Evolutionary conservation across 352 stramenopile genomes (phyloP), one percentile per base, ranked within the genome.

Genomic region (Sclerospora graminicola): DNA sequence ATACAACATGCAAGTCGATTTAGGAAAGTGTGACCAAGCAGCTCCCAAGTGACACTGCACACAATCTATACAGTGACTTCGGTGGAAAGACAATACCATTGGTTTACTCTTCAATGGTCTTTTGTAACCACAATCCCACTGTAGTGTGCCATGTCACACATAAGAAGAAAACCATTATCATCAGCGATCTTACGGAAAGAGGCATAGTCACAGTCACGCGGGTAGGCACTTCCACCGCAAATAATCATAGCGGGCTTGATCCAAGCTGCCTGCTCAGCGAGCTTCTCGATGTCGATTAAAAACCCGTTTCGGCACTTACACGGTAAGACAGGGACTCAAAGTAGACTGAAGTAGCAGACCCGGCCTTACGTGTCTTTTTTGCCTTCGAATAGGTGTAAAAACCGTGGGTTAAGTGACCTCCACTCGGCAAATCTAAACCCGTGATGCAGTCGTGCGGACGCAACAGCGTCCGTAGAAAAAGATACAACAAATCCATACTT

Each of bases 141-240:
- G 73, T 98, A 99, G 72, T 99, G 96, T 5, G 96, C 96, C 96
- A 99, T 99, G 68, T 99, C 96, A 61, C 95, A 98, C 82, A 99
- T 97, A 18, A 99, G 70, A 47, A 98, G 70, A 20, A 92, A 70
- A 34, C 95, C 95, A 54, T 99, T 98, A 49, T 92, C 92, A 67
- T 99, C 94, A 13, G 95, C 95, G 65, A 99, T 99, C 69, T 97
- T 81, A 39, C 94, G 86, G 83, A 99, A 98, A 29, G 79, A 61
- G 21, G 74, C 80, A 63, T 99, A 99, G 75, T 99, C 96, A n/a
- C n/a, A n/a, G n/a, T n/a, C n/a, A n/a, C n/a, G n/a, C n/a, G n/a
- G n/a, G n/a, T n/a, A n/a, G n/a, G 96, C 96, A 34, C 84, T 97
- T 56, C 90, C 95, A 56, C 96, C 96, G 54, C 82, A 97, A 47